A percentile compares a stretch with the other conserved stretches of the same genome.
These are phyloP conservation scores for Pouteria campechiana DNA, from an alignment of 179 eudicot genomes.

Conservation along the genomic window DNA sequence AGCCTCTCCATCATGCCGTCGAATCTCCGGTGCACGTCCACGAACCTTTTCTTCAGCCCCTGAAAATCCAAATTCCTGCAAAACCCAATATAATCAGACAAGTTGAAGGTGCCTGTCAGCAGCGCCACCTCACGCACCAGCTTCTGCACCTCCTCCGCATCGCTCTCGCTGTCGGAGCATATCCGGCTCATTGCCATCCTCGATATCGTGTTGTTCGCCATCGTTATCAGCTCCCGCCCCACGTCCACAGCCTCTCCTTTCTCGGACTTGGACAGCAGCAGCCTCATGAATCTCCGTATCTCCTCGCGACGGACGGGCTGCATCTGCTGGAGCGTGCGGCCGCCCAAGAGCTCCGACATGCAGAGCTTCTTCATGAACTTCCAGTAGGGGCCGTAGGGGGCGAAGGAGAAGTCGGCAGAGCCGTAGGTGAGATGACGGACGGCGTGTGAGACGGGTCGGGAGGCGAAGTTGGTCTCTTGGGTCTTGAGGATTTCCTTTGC, in stretches of 20 bases:
- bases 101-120: slow-evolving; percentile 3
- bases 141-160: neutral
- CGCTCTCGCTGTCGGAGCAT: neutral
- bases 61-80: neutral
- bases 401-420: neutral
- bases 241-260: slow-evolving; percentile 1
- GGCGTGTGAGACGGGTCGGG: slow-evolving; percentile 1
- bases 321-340: slow-evolving; percentile 1
- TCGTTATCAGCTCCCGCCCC: neutral
- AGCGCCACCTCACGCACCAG: slow-evolving; percentile 7
- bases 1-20: slow-evolving; percentile 6
- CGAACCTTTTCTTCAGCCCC: slow-evolving; percentile 2
- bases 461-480: slow-evolving; percentile 6
- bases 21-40: neutral
- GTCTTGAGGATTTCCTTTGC: slow-evolving; percentile 5
- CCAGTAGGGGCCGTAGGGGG: slow-evolving; percentile 12
- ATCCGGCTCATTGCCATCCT: slow-evolving; percentile 1
- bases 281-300: neutral
- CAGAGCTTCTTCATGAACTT: slow-evolving; percentile 14
- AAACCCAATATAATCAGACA: slow-evolving; percentile 7
- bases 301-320: slow-evolving; percentile 6
- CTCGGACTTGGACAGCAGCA: neutral
- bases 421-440: slow-evolving; percentile 3
- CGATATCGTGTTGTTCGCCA: slow-evolving; percentile 1
- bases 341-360: slow-evolving; percentile 7